These are phyloP conservation scores for Aciculosporium take DNA, from an alignment of 2,329 filamentous ascomycete genomes.

Conservation along the genomic window DNA sequence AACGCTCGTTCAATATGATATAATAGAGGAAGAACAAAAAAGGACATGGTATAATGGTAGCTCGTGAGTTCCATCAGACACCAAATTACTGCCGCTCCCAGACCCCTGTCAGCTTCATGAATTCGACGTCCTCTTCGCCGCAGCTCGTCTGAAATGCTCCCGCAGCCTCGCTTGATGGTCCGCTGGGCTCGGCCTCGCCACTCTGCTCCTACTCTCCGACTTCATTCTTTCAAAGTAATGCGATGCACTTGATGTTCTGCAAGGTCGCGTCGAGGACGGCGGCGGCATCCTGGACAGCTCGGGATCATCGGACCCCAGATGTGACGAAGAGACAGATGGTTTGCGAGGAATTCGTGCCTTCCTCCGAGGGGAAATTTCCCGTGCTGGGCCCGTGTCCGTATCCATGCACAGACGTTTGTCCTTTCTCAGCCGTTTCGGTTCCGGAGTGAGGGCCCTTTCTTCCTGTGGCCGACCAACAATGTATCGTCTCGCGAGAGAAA, in stretches of 20 bases:
- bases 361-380: not conserved
- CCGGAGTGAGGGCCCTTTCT: not conserved
- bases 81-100: not conserved
- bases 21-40: not conserved
- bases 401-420: slow-evolving; percentile 5
- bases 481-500: slow-evolving; percentile 8
- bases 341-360: not conserved
- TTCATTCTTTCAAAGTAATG: slow-evolving; percentile 12
- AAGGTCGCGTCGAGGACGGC: slow-evolving; percentile 8
- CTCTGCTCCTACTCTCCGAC: slow-evolving; percentile 5
- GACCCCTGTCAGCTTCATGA: slow-evolving; percentile 6
- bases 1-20: not conserved
- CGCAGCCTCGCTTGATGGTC: slow-evolving; percentile 14
- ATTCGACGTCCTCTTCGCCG: slow-evolving; percentile 4
- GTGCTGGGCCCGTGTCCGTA: not conserved
- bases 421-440: not conserved
- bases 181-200: slow-evolving; percentile 6
- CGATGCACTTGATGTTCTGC: slow-evolving; percentile 9
- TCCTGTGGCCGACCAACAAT: not conserved
- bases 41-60: not conserved
- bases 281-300: slow-evolving; percentile 9
- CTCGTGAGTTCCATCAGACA: too few species aligned
- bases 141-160: slow-evolving; percentile 15
- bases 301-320: slow-evolving; percentile 8
- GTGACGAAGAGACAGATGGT: slow-evolving; percentile 8